Conservation (phyloP, 768 basidiomycete species). For the Xerocomus brunneocitrinus region DNA sequence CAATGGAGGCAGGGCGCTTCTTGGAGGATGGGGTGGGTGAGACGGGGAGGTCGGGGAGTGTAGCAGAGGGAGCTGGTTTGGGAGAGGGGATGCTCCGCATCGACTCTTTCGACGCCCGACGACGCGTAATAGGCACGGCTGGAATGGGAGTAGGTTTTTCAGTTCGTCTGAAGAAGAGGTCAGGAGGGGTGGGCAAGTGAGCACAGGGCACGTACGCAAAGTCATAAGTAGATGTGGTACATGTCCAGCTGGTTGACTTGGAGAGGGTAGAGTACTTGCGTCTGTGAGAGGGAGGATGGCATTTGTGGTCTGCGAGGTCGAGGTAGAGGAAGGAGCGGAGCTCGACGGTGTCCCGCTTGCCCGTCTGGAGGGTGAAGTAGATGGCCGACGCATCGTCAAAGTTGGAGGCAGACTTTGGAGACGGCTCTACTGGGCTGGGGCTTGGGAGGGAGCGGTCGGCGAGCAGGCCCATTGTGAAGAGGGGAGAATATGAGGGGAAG, state of each 20-base stretch:
- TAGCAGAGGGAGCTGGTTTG: constrained; percentile 53
- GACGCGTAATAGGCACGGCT: constrained; percentile 6
- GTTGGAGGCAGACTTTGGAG: background rate
- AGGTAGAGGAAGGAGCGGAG: constrained; percentile 64
- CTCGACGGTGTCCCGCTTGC: constrained; percentile 35
- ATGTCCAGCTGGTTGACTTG: constrained; percentile 31
- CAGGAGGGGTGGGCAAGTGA: background rate
- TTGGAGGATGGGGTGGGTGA: background rate
- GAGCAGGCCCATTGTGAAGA: constrained; percentile 62
- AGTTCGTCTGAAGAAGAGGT: constrained; percentile 13
- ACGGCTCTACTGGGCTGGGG: background rate
- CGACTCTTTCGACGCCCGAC: constrained; percentile 38
- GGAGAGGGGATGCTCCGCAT: constrained; percentile 52
- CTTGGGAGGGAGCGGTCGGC: constrained; percentile 24
- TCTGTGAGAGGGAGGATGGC: constrained; percentile 36
- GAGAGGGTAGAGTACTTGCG: constrained; percentile 31
- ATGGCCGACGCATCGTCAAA: constrained; percentile 35
- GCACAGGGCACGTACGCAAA: constrained; percentile 7
- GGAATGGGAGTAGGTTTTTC: constrained; percentile 23
- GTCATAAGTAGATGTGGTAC: constrained; percentile 10
- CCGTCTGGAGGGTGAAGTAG: constrained; percentile 45
- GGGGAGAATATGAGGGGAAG: constrained; percentile 44
- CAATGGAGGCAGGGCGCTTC: constrained; percentile 14
- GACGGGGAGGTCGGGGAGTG: constrained; percentile 43
- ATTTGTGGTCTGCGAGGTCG: constrained; percentile 55